phyloP scores from a whole-genome alignment of 1,139 yeast species.

The Fermentozyma sake region DNA sequence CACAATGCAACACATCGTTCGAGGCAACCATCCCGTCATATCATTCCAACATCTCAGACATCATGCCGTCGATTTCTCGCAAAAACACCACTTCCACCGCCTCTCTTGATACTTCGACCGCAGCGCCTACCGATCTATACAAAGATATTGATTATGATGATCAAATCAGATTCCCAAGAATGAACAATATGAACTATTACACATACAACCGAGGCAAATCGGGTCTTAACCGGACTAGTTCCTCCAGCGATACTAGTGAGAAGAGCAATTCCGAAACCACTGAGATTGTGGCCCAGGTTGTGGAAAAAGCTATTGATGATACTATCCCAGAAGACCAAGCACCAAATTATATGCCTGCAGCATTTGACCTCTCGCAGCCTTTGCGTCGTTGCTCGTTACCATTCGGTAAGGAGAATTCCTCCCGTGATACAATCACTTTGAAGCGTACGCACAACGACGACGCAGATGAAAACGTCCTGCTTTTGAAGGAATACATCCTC shows the following conservation, averaged over 20 bases:
- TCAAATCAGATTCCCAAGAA: conserved; percentile 43
- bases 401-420: conserved; percentile 5
- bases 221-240: conserved; percentile 4
- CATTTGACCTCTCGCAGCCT: conserved; percentile 36
- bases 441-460: conserved; percentile 4
- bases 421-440: conserved; percentile 1
- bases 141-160: conserved; percentile 38
- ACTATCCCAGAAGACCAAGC: conserved; percentile 1
- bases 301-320: background rate
- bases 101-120: conserved; percentile 3
- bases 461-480: conserved; percentile 10
- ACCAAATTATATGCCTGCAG: conserved; percentile 34
- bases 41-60: conserved; percentile 31
- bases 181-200: conserved; percentile 26
- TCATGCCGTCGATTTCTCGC: conserved; percentile 16
- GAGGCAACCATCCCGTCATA: conserved; percentile 7
- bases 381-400: conserved; percentile 27
- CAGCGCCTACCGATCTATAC: conserved; percentile 2
- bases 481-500: conserved; percentile 12
- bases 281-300: conserved; percentile 2
- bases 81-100: conserved; percentile 4
- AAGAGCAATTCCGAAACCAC: conserved; percentile 5
- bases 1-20: background rate
- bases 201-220: conserved; percentile 15
- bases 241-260: conserved; percentile 3